Conservation (phyloP, 2,329 filamentous ascomycete species). For the Aspergillus proliferans region DNA sequence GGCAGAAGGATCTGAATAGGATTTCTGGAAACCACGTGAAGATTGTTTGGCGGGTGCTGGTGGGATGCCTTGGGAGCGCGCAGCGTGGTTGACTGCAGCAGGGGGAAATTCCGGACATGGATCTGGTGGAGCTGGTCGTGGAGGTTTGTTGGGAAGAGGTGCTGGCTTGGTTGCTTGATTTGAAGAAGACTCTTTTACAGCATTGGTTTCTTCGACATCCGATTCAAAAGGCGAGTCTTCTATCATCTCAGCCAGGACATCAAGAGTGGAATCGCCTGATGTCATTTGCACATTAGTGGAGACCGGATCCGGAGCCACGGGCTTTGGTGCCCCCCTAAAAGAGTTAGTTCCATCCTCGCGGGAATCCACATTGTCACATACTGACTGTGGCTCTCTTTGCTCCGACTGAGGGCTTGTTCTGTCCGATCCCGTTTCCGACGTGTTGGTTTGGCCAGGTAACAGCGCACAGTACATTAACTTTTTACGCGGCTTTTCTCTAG, state of each 20-base stretch:
- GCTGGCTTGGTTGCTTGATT: neutral
- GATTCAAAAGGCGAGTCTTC: neutral
- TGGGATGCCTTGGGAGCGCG: neutral
- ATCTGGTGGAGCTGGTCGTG: neutral
- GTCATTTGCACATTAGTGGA: neutral
- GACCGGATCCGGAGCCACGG: neutral
- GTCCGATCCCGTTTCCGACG: constrained; percentile 2
- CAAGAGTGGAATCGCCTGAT: constrained; percentile 4
- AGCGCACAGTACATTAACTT: constrained; percentile 40
- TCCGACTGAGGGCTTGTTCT: constrained; percentile 1
- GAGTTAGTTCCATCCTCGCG: constrained; percentile 2
- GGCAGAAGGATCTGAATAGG: constrained; percentile 29
- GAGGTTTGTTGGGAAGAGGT: neutral
- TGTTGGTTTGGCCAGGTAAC: constrained; percentile 16
- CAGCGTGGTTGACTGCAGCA: neutral
- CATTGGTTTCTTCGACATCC: neutral
- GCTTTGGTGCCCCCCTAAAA: neutral
- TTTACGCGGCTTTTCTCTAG: constrained; percentile 31
- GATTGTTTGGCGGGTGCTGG: constrained; percentile 1
- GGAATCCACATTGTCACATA: constrained; percentile 14
- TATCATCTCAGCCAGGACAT: neutral
- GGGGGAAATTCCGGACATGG: neutral
- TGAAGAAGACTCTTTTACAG: neutral
- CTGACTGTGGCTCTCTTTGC: constrained; percentile 20
- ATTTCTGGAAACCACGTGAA: constrained; percentile 23